Percentiles rank a stretch among this genome's conserved stretches.
Evolutionary conservation across 148 eudicot species (phyloP).

Genomic region (Oxyria digyna): DNA sequence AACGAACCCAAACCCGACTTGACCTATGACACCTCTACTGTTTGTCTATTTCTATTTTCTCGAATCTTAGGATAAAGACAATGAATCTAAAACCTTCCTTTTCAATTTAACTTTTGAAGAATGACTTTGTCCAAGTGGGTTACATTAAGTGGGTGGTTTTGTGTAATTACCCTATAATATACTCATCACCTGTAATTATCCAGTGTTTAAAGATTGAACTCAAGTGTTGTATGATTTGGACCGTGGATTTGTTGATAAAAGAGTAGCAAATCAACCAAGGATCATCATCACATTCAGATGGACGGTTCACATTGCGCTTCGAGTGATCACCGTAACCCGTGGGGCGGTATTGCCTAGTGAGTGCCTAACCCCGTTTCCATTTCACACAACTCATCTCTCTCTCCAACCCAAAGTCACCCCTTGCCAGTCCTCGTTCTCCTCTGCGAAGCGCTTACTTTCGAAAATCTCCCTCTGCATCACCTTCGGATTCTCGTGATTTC

Average conservation of each 20-base stretch:
- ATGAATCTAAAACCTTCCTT: too few species aligned
- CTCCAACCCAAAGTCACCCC: neutral
- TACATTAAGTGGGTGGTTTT: too few species aligned
- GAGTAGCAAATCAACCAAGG: neutral
- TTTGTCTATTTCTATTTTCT: too few species aligned
- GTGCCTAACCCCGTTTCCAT: neutral
- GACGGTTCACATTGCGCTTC: neutral
- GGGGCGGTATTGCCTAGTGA: too few species aligned
- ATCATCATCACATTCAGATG: neutral
- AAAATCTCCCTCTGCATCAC: neutral
- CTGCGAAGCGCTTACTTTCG: constrained; percentile 7
- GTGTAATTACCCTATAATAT: too few species aligned
- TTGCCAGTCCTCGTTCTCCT: neutral
- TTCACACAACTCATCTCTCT: neutral
- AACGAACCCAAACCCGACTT: too few species aligned
- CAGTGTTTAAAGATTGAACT: neutral
- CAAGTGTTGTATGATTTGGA: neutral
- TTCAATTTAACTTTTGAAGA: too few species aligned
- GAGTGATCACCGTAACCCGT: neutral
- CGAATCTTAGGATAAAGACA: too few species aligned
- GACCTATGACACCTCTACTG: too few species aligned
- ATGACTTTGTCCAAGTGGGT: too few species aligned
- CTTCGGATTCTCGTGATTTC: neutral
- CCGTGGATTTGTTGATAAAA: neutral
- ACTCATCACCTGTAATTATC: too few species aligned